These are phyloP conservation scores for Aspergillus arachidicola DNA, from an alignment of 2,329 filamentous ascomycete genomes.

Conservation along the genomic window DNA sequence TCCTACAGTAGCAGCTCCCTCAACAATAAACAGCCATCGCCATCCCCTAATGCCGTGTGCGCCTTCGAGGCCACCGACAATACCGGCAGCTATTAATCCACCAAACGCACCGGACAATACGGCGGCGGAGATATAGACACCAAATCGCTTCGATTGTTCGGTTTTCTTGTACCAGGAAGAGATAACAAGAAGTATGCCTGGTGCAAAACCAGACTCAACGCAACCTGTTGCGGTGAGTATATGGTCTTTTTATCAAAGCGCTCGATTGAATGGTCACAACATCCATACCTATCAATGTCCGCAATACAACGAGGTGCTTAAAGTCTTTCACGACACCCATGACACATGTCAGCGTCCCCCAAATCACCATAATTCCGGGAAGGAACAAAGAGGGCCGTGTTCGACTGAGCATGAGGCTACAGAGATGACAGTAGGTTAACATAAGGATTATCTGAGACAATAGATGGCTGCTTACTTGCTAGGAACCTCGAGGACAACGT, in stretches of 20 bases:
- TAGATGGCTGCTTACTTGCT: slow-evolving; percentile 43
- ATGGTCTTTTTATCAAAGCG: background rate
- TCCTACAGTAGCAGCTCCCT: slow-evolving; percentile 48
- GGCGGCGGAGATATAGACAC: slow-evolving; percentile 61
- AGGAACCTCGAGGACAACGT: slow-evolving; percentile 57
- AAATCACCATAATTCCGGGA: slow-evolving; percentile 56
- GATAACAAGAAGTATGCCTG: slow-evolving; percentile 41
- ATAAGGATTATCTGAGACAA: background rate
- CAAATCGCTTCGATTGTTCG: slow-evolving; percentile 60
- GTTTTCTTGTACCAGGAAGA: slow-evolving; percentile 63
- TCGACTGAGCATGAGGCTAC: slow-evolving; percentile 49
- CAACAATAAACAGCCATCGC: slow-evolving; percentile 56
- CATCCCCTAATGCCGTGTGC: slow-evolving; percentile 51
- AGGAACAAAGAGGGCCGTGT: slow-evolving; percentile 55
- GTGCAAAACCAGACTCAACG: slow-evolving; percentile 29
- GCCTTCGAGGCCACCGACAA: slow-evolving; percentile 51
- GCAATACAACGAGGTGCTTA: slow-evolving; percentile 51
- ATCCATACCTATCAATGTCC: slow-evolving; percentile 15
- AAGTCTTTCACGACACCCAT: slow-evolving; percentile 55
- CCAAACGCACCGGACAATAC: slow-evolving; percentile 60
- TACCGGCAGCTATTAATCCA: slow-evolving; percentile 53
- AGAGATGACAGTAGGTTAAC: background rate
- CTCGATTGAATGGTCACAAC: background rate
- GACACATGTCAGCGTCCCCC: slow-evolving; percentile 54
- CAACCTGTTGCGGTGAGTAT: slow-evolving; percentile 16